phyloP scores from a whole-genome alignment of 2,329 filamentous ascomycete species.

The Scedosporium dehoogii region DNA sequence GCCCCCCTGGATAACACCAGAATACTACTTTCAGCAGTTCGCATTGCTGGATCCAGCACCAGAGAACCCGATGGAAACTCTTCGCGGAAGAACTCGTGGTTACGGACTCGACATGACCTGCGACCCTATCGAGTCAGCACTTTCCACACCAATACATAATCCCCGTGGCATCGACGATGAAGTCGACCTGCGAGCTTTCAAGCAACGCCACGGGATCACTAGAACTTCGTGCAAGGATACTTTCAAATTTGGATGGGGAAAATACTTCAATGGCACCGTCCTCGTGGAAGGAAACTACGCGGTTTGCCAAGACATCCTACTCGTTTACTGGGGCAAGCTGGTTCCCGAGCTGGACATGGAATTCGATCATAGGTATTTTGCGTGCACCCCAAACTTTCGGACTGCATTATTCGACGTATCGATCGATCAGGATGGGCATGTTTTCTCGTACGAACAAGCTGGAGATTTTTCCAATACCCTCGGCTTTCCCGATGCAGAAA shows the following conservation, averaged over 20 bases:
- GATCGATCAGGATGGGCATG: conserved; percentile 15
- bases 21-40: conserved; percentile 38
- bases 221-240: background rate
- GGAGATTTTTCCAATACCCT: conserved; percentile 8
- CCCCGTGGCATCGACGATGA: background rate
- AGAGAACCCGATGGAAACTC: background rate
- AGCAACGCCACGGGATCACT: background rate
- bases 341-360: background rate
- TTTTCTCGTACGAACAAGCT: conserved; percentile 13
- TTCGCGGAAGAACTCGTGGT: conserved; percentile 16
- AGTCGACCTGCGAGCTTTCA: background rate
- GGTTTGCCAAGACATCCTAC: background rate
- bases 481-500: conserved; percentile 10
- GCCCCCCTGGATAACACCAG: conserved; percentile 37
- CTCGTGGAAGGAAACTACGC: background rate
- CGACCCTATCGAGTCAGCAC: background rate
- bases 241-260: background rate
- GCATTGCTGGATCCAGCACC: background rate
- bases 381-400: conserved; percentile 18
- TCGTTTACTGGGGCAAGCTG: background rate
- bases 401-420: conserved; percentile 24
- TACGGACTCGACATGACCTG: conserved; percentile 18
- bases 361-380: background rate
- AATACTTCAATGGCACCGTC: background rate
- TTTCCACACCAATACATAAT: conserved; percentile 1